These are phyloP conservation scores for Podospora anserina DNA, from an alignment of 495 filamentous ascomycete genomes.

Conservation along the genomic window DNA sequence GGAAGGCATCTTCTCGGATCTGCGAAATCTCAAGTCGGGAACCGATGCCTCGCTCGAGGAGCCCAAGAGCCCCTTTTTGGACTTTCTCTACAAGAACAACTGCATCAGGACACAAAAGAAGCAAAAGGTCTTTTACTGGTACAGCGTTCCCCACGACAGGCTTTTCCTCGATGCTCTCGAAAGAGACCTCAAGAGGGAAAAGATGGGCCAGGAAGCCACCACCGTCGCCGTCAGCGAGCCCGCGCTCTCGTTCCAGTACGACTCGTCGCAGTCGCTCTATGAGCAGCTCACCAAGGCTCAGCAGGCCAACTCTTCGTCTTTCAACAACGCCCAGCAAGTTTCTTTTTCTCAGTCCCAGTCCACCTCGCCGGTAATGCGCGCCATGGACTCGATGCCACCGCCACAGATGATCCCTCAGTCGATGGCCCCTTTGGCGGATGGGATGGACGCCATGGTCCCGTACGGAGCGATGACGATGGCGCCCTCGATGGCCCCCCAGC, in stretches of 20 bases:
- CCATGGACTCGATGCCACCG: constrained; percentile 68
- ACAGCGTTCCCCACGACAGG: constrained; percentile 96
- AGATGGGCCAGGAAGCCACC: constrained; percentile 97
- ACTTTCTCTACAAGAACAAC: constrained; percentile 99
- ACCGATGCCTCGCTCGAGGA: constrained; percentile 99
- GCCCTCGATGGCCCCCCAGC: constrained; percentile 55
- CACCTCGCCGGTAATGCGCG: constrained; percentile 82
- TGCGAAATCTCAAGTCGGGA: constrained; percentile 96
- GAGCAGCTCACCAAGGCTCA: constrained; percentile 99
- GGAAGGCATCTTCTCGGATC: constrained; percentile 97
- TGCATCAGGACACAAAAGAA: constrained; percentile 99
- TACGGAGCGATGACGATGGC: constrained; percentile 65
- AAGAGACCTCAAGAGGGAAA: constrained; percentile 95
- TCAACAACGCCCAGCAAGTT: constrained; percentile 79
- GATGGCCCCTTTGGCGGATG: constrained; percentile 78
- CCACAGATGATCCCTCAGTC: constrained; percentile 75
- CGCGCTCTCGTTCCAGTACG: constrained; percentile 96
- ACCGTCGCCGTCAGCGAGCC: constrained; percentile 95
- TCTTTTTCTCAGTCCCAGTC: constrained; percentile 73
- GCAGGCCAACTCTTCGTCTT: constrained; percentile 95
- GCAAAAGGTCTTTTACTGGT: constrained; percentile 99
- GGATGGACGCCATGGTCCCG: constrained; percentile 69
- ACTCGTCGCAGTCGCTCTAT: constrained; percentile 97
- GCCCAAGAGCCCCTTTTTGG: constrained; percentile 95
- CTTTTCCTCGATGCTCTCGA: constrained; percentile 97